Evolutionary conservation across 2,329 filamentous ascomycete genomes (phyloP).

Genomic region (Metarhizium humberi): DNA sequence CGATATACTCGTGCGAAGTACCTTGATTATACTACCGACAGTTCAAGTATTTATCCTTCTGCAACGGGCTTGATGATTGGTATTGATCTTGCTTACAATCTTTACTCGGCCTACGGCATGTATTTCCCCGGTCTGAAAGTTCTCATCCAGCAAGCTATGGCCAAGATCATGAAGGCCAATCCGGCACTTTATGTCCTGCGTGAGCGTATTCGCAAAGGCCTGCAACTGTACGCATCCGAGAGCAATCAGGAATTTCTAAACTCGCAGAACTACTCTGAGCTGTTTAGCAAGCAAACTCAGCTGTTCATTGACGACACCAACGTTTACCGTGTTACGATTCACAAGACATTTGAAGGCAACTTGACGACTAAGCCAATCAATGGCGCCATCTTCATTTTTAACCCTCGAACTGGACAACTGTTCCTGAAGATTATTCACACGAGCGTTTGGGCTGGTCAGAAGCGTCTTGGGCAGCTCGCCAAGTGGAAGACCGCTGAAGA

Average conservation of each 20-base stretch:
- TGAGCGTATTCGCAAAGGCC: constrained; percentile 95
- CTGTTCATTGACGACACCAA: constrained; percentile 99
- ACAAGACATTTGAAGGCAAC: constrained; percentile 99
- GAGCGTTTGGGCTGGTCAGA: constrained; percentile 97
- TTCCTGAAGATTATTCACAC: constrained; percentile 99
- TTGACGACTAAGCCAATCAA: constrained; percentile 99
- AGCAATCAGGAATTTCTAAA: constrained; percentile 99
- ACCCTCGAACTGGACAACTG: constrained; percentile 92
- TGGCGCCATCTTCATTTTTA: constrained; percentile 99
- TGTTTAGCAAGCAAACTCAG: constrained; percentile 98
- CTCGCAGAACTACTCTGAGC: constrained; percentile 97
- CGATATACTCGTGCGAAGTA: constrained; percentile 97
- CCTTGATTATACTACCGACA: constrained; percentile 96
- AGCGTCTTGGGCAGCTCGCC: constrained; percentile 93
- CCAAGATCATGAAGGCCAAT: constrained; percentile 99
- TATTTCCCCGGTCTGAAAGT: constrained; percentile 98
- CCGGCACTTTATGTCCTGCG: constrained; percentile 91
- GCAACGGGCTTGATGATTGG: constrained; percentile 96
- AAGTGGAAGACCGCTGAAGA: constrained; percentile 99
- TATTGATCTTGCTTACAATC: constrained; percentile 94
- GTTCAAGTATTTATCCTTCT: constrained; percentile 96
- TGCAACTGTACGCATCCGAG: constrained; percentile 95
- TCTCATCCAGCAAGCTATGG: constrained; percentile 95
- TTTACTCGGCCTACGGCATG: constrained; percentile 96
- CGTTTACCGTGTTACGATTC: constrained; percentile 97